Evolutionary conservation across 345 rosid species (phyloP).

Genomic region (rapeseed (Brassica napus)): DNA sequence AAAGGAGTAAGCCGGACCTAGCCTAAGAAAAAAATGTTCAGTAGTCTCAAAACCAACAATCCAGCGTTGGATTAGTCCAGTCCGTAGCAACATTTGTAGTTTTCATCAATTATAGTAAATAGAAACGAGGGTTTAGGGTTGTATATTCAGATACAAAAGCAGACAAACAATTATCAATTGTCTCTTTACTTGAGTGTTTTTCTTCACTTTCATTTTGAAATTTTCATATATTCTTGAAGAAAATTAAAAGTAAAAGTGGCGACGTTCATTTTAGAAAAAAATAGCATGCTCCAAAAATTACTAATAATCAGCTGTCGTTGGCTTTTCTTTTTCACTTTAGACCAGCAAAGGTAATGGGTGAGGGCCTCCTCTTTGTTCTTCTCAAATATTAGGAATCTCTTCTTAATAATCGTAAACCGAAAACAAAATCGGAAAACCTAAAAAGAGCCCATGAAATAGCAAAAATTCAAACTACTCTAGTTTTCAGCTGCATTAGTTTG

Average conservation of each 20-base stretch:
- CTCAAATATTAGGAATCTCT: constrained; percentile 18
- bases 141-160: constrained; percentile 19
- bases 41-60: background rate
- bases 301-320: constrained; percentile 21
- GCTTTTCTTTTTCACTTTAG: constrained; percentile 42
- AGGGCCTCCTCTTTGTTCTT: constrained; percentile 35
- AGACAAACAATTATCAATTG: background rate
- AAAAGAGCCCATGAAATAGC: constrained; percentile 35
- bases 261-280: constrained; percentile 23
- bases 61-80: background rate
- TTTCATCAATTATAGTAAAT: background rate
- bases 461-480: background rate
- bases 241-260: constrained; percentile 32
- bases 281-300: constrained; percentile 27
- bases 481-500: too few species aligned
- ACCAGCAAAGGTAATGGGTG: constrained; percentile 38
- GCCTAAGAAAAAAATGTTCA: background rate
- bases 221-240: constrained; percentile 4
- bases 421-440: constrained; percentile 20
- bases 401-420: constrained; percentile 8
- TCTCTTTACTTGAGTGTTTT: background rate
- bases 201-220: background rate
- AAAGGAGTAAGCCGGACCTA: background rate
- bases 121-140: constrained; percentile 8
- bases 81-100: constrained; percentile 9